These are phyloP conservation scores for Luffa aegyptiaca DNA, from an alignment of 306 rosid genomes.

Conservation along the genomic window DNA sequence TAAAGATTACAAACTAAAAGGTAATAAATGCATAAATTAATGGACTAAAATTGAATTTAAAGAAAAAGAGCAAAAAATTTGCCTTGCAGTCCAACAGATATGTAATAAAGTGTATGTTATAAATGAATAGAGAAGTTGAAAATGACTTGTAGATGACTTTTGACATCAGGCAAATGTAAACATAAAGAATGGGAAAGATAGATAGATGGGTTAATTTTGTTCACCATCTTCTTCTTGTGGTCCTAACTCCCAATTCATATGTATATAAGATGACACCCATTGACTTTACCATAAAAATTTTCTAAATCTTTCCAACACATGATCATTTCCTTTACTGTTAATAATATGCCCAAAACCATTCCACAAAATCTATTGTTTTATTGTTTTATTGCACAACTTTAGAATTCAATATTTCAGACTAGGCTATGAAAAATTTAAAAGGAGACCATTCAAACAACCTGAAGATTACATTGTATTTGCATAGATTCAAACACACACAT, in stretches of 20 bases:
- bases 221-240: neutral
- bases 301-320: neutral
- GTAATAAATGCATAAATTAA: no score
- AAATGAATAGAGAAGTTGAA: neutral
- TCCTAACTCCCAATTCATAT: neutral
- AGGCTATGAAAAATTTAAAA: neutral
- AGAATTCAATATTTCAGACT: neutral
- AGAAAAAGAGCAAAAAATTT: no score
- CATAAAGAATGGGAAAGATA: neutral
- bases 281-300: neutral
- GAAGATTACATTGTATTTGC: neutral
- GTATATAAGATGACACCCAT: neutral
- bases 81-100: neutral
- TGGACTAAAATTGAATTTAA: no score
- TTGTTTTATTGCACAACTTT: neutral
- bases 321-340: neutral
- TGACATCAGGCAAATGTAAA: neutral
- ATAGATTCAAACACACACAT: no score
- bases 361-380: neutral
- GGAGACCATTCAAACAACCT: neutral
- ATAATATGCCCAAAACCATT: neutral
- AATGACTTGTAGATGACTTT: neutral
- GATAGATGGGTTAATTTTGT: neutral
- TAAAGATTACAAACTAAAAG: no score
- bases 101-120: neutral